These are phyloP conservation scores for Wickerhamiella cacticola DNA, from an alignment of 805 yeast genomes.

Conservation along the genomic window DNA sequence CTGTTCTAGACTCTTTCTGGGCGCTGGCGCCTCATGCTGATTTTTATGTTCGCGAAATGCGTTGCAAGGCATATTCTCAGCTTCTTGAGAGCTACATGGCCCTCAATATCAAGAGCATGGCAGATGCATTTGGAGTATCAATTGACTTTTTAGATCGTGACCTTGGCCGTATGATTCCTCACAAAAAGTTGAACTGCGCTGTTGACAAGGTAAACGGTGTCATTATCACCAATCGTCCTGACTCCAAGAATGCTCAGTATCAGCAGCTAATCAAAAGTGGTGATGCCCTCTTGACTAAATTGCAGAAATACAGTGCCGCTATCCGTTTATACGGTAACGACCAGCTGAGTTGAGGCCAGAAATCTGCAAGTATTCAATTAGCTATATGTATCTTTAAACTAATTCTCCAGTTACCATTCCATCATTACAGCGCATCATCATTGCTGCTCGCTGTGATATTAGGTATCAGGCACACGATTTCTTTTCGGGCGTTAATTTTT, in stretches of 20 bases:
- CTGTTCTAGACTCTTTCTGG: slow-evolving; percentile 49
- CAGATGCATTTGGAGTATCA: slow-evolving; percentile 81
- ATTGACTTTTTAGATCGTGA: slow-evolving; percentile 77
- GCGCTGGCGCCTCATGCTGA: slow-evolving; percentile 69
- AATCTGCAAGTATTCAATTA: too few relatives aligned
- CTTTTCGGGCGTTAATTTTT: too few relatives aligned
- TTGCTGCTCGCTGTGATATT: too few relatives aligned
- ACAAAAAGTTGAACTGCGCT: slow-evolving; percentile 85
- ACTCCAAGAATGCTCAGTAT: slow-evolving; percentile 89
- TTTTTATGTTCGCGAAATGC: slow-evolving; percentile 79
- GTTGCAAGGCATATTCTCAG: slow-evolving; percentile 91
- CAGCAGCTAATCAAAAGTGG: slow-evolving; percentile 83
- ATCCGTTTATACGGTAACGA: slow-evolving; percentile 92
- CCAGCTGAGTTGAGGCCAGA: slow-evolving; percentile 12
- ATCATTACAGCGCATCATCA: too few relatives aligned
- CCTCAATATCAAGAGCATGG: slow-evolving; percentile 82
- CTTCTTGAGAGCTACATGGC: slow-evolving; percentile 89
- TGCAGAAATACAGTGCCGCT: slow-evolving; percentile 95
- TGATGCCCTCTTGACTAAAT: slow-evolving; percentile 78
- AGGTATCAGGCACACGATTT: too few relatives aligned
- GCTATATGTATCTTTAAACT: too few relatives aligned
- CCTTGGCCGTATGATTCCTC: slow-evolving; percentile 81
- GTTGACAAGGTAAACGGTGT: slow-evolving; percentile 89
- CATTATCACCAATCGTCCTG: slow-evolving; percentile 91
- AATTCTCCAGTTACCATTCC: too few relatives aligned